Evolutionary conservation across 305 asterid species (phyloP).

Genomic region (Fraxinus angustifolia): DNA sequence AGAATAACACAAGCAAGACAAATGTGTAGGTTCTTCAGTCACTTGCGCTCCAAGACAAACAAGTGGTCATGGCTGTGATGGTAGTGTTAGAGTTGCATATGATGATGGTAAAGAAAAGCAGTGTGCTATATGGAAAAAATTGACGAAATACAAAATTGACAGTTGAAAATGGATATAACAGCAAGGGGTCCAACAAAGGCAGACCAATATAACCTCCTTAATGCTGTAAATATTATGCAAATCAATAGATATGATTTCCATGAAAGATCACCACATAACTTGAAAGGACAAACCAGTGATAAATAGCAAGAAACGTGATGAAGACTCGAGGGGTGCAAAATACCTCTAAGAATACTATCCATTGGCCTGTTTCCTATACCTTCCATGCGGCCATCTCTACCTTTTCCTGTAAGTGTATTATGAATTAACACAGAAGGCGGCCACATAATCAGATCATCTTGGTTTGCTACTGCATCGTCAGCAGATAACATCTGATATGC

Average conservation of each 20-base stretch:
- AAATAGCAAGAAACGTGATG: conserved; percentile 28
- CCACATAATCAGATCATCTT: conserved; percentile 87
- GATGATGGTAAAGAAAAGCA: neutral
- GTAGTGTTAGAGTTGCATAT: neutral
- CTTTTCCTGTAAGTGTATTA: conserved; percentile 79
- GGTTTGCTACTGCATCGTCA: conserved; percentile 66
- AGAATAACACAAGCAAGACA: neutral
- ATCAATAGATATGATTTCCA: conserved; percentile 19
- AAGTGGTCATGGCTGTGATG: conserved; percentile 6
- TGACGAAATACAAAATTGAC: neutral
- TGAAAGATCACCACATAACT: conserved; percentile 21
- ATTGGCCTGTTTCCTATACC: conserved; percentile 95
- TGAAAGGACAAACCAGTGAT: conserved; percentile 23
- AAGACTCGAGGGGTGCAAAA: conserved; percentile 28
- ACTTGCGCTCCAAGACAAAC: neutral
- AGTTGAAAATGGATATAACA: neutral
- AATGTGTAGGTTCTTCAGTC: neutral
- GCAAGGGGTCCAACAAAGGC: neutral
- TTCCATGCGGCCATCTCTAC: conserved; percentile 87
- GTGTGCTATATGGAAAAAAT: neutral
- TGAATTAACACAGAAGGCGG: conserved; percentile 89
- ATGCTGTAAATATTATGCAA: conserved; percentile 16
- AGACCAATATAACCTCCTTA: neutral
- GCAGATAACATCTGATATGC: conserved; percentile 74
- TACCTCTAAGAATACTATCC: conserved; percentile 96